Evolutionary conservation across 345 rosid species (phyloP).

Genomic region (Jatropha curcas): DNA sequence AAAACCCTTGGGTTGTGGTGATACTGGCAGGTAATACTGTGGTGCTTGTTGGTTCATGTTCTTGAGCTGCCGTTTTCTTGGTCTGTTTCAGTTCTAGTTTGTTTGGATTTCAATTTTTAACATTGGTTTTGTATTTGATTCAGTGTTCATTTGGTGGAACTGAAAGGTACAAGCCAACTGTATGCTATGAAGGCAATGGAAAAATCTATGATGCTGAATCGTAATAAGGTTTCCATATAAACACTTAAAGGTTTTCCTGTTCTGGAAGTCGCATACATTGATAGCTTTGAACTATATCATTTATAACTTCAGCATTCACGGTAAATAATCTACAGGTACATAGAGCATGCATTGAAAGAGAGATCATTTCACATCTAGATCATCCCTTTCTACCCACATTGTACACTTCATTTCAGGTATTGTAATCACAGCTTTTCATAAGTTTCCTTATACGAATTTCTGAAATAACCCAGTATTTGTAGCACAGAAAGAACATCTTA

Average conservation of each 20-base stretch:
- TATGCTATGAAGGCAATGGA: constrained; percentile 99
- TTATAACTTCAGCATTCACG: no score
- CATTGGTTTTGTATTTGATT: not conserved
- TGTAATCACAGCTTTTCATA: no score
- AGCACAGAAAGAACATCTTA: no score
- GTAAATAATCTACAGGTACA: constrained; percentile 57
- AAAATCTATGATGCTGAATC: constrained; percentile 79
- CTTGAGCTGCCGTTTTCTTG: no score
- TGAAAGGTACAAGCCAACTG: constrained; percentile 64
- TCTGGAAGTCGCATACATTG: not conserved
- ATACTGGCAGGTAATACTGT: constrained; percentile 99
- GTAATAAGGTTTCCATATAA: constrained; percentile 65
- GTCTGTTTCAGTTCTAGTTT: no score
- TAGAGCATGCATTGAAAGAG: constrained; percentile 92
- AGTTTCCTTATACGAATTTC: no score
- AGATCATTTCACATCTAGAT: constrained; percentile 82
- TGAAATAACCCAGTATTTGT: no score
- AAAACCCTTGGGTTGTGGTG: constrained; percentile 94
- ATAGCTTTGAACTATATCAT: no score
- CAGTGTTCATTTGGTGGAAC: constrained; percentile 94
- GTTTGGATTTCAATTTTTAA: no score
- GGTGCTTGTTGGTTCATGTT: no score
- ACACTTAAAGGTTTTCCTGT: not conserved
- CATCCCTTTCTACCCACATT: constrained; percentile 96
- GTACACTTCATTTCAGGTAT: constrained; percentile 90